Evolutionary conservation across 1,284 basidiomycete species (phyloP), one percentile per base, ranked within the genome.

Genomic region (Microbotryum violaceum): DNA sequence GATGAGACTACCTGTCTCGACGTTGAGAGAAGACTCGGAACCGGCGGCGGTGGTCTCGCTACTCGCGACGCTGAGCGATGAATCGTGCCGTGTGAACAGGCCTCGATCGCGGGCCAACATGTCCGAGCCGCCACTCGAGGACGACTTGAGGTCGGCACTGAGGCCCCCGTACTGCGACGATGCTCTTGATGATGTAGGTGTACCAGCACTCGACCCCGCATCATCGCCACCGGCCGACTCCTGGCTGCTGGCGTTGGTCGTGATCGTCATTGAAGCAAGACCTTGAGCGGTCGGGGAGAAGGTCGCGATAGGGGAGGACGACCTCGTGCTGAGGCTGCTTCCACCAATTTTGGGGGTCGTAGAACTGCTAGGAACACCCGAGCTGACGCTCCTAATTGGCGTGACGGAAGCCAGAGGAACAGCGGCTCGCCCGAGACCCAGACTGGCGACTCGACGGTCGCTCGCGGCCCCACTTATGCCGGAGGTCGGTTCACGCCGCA

Each of bases 1-100:
- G 31, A 49, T 52, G 27, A 61, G 25, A 44, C 61, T 63, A 10
- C 67, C 67, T 5, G 60, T 63, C 49, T 68, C 67, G 56, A 68
- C 67, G 27, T 54, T 51, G 64, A 68, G 61, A 1, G 59, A 61
- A 18, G 64, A 66, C 18, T 64, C 62, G 5, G 66, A 67, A 20
- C 57, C 45, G 20, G 57, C 60, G 29, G 61, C 56, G 3, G 66
- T 63, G 16, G 37, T 42, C 16, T 42, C 37, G 37, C 37, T 42
- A 14, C 37, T 42, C 1, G 37, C 37, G 37, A 42, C 37, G 37
- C 37, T 42, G 37, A 42, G 16, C 37, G 37, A 42, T 4, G 37
- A 42, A 16, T 42, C 37, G 4, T 42, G 37, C 37, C 37, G 37
- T 42, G 37, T 18, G 14, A 42, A 42, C 37, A 42, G 18, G 16